phyloP scores from a whole-genome alignment of 345 rosid species.

The Bretschneidera sinensis region DNA sequence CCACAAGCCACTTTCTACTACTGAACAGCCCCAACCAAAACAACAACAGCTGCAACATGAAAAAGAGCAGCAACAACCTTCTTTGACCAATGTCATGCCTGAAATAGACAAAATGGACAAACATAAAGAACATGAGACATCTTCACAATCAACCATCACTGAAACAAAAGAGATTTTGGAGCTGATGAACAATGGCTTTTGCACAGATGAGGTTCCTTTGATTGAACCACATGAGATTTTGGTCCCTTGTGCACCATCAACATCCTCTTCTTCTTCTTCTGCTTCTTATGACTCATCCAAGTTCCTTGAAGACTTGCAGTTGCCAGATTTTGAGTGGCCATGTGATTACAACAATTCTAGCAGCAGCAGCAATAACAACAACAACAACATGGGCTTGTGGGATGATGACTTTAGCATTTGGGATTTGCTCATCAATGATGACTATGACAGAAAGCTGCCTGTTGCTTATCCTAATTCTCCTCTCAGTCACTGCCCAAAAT shows the following conservation, averaged over 20 bases:
- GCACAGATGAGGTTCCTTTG: constrained; percentile 67
- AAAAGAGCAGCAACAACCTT: constrained; percentile 7
- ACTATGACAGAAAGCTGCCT: constrained; percentile 18
- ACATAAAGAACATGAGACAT: no score
- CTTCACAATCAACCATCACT: no score
- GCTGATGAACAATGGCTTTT: constrained; percentile 28
- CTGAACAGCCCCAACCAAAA: constrained; percentile 20
- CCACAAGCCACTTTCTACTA: constrained; percentile 55
- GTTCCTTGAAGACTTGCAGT: constrained; percentile 40
- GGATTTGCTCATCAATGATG: constrained; percentile 54
- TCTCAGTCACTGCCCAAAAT: constrained; percentile 24
- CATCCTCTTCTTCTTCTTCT: constrained; percentile 36
- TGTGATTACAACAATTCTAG: constrained; percentile 19
- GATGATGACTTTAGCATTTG: constrained; percentile 53
- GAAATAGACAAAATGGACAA: constrained; percentile 11
- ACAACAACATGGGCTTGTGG: constrained; percentile 40
- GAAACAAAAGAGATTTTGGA: no score
- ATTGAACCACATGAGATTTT: constrained; percentile 60
- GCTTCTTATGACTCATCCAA: constrained; percentile 28
- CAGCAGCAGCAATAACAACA: constrained; percentile 22
- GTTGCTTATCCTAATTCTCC: constrained; percentile 11
- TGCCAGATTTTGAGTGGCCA: constrained; percentile 56
- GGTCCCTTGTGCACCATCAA: no score
- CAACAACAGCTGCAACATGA: constrained; percentile 3
- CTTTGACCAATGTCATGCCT: background rate